A percentile compares a stretch with the other conserved stretches of the same genome.
Conservation (phyloP, 2,329 filamentous ascomycete genomes). For the Penicillium hordei region DNA sequence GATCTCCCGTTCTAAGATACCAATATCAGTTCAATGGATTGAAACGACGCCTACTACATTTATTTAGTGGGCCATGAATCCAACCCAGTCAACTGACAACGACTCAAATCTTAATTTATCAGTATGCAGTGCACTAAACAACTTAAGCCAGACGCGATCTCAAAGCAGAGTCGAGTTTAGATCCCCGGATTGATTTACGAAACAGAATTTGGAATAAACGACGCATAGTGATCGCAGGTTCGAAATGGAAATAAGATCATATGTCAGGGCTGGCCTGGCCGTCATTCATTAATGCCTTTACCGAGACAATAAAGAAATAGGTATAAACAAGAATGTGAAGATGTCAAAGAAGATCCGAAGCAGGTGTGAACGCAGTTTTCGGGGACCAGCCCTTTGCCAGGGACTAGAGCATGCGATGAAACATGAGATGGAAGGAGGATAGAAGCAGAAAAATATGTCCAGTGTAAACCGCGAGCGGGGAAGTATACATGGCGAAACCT, state of each 20-base stretch:
- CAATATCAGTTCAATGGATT: not conserved
- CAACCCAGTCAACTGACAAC: not conserved
- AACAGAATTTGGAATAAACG: not conserved
- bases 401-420: not conserved
- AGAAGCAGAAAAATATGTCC: not conserved
- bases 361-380: not conserved
- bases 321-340: not conserved
- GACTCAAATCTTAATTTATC: not conserved
- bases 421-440: not conserved
- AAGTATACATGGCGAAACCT: not conserved
- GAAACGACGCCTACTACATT: not conserved
- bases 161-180: not conserved
- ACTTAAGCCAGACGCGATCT: not conserved
- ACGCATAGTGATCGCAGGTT: not conserved
- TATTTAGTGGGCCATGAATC: not conserved
- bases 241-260: not conserved
- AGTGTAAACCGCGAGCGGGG: not conserved
- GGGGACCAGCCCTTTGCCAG: not conserved
- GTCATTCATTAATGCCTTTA: constrained; percentile 16
- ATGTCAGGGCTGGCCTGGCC: not conserved
- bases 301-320: not conserved
- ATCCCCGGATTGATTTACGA: not conserved
- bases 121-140: not conserved
- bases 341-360: not conserved
- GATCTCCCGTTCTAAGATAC: not conserved